phyloP scores from a whole-genome alignment of 2,329 filamentous ascomycete genomes.

The Xylariaceae sp. region DNA sequence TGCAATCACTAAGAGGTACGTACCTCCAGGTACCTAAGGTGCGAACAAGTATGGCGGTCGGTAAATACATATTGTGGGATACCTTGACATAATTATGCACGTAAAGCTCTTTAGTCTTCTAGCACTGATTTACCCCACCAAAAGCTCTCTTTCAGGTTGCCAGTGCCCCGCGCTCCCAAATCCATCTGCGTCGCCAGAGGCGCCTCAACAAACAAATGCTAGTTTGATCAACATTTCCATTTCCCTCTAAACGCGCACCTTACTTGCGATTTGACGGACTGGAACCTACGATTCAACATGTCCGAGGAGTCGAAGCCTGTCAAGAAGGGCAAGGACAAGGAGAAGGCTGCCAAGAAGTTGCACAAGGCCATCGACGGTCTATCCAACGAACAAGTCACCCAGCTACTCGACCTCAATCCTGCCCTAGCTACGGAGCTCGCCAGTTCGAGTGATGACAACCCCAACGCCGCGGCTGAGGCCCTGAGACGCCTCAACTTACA shows the following conservation, averaged over 20 bases:
- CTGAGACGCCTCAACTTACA: conserved; percentile 62
- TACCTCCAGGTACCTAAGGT: no score
- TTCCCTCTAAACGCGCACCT: no score
- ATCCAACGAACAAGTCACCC: conserved; percentile 53
- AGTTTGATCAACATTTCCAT: no score
- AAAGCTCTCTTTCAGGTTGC: neutral
- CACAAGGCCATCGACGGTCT: conserved; percentile 49
- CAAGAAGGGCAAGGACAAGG: conserved; percentile 45
- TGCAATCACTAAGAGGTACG: no score
- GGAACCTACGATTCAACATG: conserved; percentile 16
- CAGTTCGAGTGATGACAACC: conserved; percentile 28
- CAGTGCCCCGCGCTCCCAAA: neutral
- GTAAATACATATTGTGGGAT: no score
- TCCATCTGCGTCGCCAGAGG: no score
- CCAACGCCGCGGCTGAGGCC: conserved; percentile 39
- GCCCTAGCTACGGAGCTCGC: conserved; percentile 59
- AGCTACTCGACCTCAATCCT: conserved; percentile 70
- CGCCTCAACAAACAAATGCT: no score
- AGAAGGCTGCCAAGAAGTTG: conserved; percentile 49
- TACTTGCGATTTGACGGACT: no score
- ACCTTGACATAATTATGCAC: no score
- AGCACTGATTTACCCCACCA: neutral
- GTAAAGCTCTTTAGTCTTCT: no score
- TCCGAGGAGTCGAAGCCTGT: conserved; percentile 60
- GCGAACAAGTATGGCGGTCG: no score